Base-by-base conservation (phyloP, 2,329 filamentous ascomycete genomes). In the Diaporthe nobilis region DNA sequence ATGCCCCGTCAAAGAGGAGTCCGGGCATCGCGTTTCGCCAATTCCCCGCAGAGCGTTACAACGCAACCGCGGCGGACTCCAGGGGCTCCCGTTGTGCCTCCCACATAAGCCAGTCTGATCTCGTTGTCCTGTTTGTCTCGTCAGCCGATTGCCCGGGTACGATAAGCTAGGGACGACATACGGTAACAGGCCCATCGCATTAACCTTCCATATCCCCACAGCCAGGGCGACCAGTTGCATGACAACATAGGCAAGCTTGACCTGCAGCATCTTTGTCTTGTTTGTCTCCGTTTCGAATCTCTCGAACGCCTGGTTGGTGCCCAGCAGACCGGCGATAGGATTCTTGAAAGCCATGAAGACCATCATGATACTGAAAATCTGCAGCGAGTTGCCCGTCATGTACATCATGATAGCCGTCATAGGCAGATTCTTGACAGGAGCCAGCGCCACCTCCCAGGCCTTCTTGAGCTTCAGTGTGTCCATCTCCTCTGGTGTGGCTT, bases 401-500 rank as follows among this genome's bases (percentile, higher is more conserved):
- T 99, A 99, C 95, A 98, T 98, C 93, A 98, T 98, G 84, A 99
- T 96, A 78, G 93, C 96, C 75, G 97, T 98, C 97, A 99, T 99
- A 75, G 97, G 97, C 63, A 99, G 89, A 83, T 94, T 93, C 88
- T 99, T 99, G 77, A 97, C 93, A 0, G 97, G 97, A 2, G 94
- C 96, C 65, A 99, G 91, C 57, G 97, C 96, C 60, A 99, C 91
- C 85, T 99, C 97, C 97, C 97, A 99, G 0, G 97, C 97, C 85
- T 99, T 99, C 87, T 99, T 99, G 81, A 99, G 88, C 88, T 98
- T 98, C 78, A 99, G 89, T 31, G 94, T 95, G 84, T 98, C 96
- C 90, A 96, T 98, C 86, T 98, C 96, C 81, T 94, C 94, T 79
- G 93, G 85, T 1, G 94, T 93, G 44, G 94, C 93, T 76, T 93